Conservation (phyloP, 148 eudicot species). For the Arctostaphylos glauca region DNA sequence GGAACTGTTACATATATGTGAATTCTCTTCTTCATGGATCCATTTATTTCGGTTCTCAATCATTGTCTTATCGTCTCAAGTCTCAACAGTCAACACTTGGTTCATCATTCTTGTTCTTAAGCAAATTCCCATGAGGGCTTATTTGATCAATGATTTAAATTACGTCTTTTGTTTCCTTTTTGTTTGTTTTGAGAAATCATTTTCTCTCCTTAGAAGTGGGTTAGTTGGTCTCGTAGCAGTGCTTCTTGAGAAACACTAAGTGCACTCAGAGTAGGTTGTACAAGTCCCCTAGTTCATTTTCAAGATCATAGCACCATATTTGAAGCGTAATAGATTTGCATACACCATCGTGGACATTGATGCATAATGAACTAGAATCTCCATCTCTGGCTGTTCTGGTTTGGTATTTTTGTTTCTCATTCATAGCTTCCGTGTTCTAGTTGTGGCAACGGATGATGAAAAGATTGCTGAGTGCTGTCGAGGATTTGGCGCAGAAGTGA, state of each 20-base stretch:
- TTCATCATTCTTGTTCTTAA: background rate
- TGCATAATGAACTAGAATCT: background rate
- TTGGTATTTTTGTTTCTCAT: background rate
- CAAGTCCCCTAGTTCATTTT: background rate
- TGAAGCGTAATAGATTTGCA: background rate
- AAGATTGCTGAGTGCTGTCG: constrained; percentile 92
- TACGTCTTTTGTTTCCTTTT: background rate
- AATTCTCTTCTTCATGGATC: background rate
- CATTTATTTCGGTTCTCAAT: background rate
- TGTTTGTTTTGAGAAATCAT: background rate
- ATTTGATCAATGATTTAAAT: background rate
- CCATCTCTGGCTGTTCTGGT: background rate
- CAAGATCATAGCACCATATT: background rate
- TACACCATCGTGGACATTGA: background rate
- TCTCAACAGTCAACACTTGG: background rate
- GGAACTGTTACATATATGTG: background rate
- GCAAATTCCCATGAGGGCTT: background rate
- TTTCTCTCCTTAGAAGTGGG: background rate
- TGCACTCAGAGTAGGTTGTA: background rate
- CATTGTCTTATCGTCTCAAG: background rate
- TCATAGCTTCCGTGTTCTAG: constrained; percentile 32
- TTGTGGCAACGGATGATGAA: constrained; percentile 98
- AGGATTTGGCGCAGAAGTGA: constrained; percentile 95
- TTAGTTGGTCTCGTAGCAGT: background rate
- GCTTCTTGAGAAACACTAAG: background rate